phyloP scores from a whole-genome alignment of 495 filamentous ascomycete species.

The Penicillium turbatum region DNA sequence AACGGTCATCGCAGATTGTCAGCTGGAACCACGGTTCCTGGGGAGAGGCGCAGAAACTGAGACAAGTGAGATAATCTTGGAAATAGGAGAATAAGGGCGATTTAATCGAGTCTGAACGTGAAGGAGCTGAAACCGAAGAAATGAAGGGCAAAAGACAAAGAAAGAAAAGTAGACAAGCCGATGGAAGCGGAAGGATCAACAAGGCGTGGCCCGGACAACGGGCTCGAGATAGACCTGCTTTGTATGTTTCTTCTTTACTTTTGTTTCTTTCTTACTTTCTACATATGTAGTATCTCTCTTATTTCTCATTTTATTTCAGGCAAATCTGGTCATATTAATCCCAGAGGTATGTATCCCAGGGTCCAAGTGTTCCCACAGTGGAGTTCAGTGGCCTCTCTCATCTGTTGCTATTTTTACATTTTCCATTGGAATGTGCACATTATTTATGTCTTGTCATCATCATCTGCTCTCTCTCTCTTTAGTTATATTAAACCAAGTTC shows the following conservation, averaged over 20 bases:
- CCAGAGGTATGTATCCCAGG: not conserved
- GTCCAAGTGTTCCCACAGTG: not conserved
- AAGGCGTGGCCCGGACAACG: conserved; percentile 23
- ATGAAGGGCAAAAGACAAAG: not conserved
- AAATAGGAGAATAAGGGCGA: not conserved
- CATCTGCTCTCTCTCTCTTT: not conserved
- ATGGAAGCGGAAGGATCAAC: conserved; percentile 12
- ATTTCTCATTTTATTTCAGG: too few relatives aligned
- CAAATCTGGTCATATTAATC: too few relatives aligned
- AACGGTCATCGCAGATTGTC: not conserved
- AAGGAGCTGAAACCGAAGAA: not conserved
- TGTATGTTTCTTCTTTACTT: too few relatives aligned
- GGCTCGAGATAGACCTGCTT: too few relatives aligned
- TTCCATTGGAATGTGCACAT: not conserved
- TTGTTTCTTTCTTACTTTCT: too few relatives aligned
- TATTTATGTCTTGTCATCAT: too few relatives aligned
- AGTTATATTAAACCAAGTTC: not conserved
- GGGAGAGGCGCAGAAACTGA: conserved; percentile 5
- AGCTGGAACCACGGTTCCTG: conserved; percentile 26
- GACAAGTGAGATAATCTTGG: not conserved
- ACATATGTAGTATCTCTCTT: too few relatives aligned
- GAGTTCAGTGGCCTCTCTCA: not conserved
- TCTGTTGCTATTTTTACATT: not conserved
- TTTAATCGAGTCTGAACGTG: not conserved
- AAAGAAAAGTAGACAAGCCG: not conserved